Evolutionary conservation across 2,329 filamentous ascomycete genomes (phyloP).

Genomic region (Monilinia fructigena): DNA sequence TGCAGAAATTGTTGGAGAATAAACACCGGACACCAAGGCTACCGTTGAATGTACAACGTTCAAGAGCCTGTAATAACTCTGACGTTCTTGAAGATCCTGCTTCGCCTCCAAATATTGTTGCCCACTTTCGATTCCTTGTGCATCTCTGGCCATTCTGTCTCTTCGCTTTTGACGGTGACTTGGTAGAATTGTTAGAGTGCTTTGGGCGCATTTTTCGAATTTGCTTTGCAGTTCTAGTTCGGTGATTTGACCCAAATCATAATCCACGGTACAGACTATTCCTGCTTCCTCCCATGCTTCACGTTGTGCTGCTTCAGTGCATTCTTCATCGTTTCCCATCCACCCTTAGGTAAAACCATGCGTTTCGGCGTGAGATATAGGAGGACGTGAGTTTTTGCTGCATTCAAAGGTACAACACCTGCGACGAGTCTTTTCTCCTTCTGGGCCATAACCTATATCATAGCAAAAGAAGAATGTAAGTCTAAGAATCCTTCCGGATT

Average conservation of each 20-base stretch:
- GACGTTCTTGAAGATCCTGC: constrained; percentile 71
- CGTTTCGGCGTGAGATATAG: constrained; percentile 82
- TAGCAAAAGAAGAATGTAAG: constrained; percentile 33
- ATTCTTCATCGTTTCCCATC: constrained; percentile 95
- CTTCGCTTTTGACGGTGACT: constrained; percentile 81
- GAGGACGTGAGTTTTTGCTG: constrained; percentile 83
- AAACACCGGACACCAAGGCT: constrained; percentile 43
- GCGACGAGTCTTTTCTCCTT: constrained; percentile 92
- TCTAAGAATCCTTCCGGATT: constrained; percentile 29
- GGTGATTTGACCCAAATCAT: constrained; percentile 80
- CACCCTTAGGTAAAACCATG: constrained; percentile 96
- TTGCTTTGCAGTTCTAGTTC: constrained; percentile 81
- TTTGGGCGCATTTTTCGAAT: constrained; percentile 60
- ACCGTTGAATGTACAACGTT: constrained; percentile 55
- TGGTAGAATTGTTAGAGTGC: constrained; percentile 80
- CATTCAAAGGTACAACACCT: constrained; percentile 84
- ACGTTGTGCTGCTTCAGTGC: constrained; percentile 77
- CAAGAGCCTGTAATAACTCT: constrained; percentile 84
- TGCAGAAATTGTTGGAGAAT: constrained; percentile 25
- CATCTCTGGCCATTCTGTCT: constrained; percentile 87
- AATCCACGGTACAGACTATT: constrained; percentile 79
- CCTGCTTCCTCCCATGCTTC: constrained; percentile 99
- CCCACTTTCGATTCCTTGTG: constrained; percentile 92
- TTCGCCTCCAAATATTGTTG: constrained; percentile 78
- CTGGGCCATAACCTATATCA: constrained; percentile 77